These are phyloP conservation scores for Perilla frutescens DNA, from an alignment of 257 asterid species.

Conservation along the genomic window DNA sequence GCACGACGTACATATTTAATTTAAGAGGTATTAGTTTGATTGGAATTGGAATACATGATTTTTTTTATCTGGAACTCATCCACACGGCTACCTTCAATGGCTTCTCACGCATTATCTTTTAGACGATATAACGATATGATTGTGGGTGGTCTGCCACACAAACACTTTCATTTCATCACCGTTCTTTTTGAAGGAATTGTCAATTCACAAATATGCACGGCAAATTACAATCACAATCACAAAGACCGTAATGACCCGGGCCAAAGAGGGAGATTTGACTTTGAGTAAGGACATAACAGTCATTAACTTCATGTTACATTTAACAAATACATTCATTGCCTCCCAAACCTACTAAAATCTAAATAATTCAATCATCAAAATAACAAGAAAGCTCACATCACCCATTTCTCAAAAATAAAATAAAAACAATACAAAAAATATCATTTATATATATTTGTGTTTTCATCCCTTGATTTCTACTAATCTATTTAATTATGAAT, in stretches of 20 bases:
- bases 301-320: conserved; percentile 2
- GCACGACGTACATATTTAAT: no score
- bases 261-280: not conserved
- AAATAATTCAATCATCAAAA: not conserved
- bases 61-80: no score
- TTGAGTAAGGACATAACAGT: not conserved
- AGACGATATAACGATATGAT: no score
- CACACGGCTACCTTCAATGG: no score
- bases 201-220: not conserved
- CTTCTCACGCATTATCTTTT: no score
- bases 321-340: conserved; percentile 34
- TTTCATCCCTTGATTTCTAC: not conserved
- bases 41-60: no score
- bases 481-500: not conserved
- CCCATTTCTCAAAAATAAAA: not conserved
- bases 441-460: not conserved
- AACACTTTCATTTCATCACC: no score
- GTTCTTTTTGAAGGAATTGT: not conserved
- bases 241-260: not conserved
- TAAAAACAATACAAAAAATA: not conserved
- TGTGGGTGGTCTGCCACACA: no score
- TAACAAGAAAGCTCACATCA: not conserved
- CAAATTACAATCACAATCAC: not conserved
- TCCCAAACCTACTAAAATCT: conserved; percentile 18
- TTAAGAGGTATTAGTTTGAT: no score